Base-by-base conservation (phyloP, 2,329 filamentous ascomycete species). In the Apiospora hydei region DNA sequence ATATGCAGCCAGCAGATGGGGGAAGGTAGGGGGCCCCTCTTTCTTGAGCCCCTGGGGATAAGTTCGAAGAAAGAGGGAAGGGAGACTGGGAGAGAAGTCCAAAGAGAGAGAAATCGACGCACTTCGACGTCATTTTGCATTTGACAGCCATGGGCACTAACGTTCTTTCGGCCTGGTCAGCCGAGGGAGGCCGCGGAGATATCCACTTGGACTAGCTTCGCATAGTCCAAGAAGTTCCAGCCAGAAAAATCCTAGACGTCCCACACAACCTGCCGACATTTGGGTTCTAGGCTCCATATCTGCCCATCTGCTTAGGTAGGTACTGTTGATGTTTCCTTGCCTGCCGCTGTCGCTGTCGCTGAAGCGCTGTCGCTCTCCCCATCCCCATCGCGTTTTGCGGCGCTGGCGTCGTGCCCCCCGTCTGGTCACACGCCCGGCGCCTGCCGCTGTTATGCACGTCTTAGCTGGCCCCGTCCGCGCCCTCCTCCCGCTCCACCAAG, bases 111-210 rank as follows among this genome's bases (percentile, higher is more conserved):
- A 34, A 38, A 6, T 14, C 21, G 57, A 14, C 34, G 57, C 57
- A 64, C 18, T 64, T 64, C 34, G 57, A 64, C 57, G 57, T 64
- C 57, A 64, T 41, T 64, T 41, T 41, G 21, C 34, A 64, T 41
- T 64, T 64, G 34, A 41, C 57, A 64, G 57, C 34, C 21, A 16
- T 34, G 14, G 34, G 26, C 26, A 21, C 53, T 61, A 61, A 21
- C 53, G 3, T 34, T 7, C 18, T 41, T 64, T 64, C 11, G 34
- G 57, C 6, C n/a, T 64, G 34, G 57, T 64, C 57, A 24, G 34
- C 57, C 57, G 34, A 64, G 57, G 51, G 46, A 51, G n/a, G 13
- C 8, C 8, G 21, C 21, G n/a, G 46, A 21, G 21, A n/a, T n/a
- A 49, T 61, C 53, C 53, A 53, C 51, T 18, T 34, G 13, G 26